Conservation (phyloP, 106 monocot species). For the Amphibolis antarctica region DNA sequence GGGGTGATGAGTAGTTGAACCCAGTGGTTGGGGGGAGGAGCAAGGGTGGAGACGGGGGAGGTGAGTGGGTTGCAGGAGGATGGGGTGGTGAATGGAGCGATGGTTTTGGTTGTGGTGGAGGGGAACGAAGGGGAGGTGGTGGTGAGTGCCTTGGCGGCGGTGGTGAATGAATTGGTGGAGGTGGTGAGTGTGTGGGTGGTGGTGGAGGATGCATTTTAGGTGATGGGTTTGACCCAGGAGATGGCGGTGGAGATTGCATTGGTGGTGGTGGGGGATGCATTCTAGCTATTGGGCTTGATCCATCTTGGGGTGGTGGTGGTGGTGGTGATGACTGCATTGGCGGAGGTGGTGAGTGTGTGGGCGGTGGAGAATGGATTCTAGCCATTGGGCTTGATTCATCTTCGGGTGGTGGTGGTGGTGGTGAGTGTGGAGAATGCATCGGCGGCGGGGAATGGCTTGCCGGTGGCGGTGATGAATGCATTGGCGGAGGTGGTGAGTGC, state of each 20-base stretch:
- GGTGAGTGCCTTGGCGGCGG: conserved; percentile 4
- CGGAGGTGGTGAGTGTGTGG: conserved; percentile 5
- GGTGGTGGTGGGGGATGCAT: conserved; percentile 5
- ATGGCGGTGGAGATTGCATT: not conserved
- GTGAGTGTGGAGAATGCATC: conserved; percentile 2
- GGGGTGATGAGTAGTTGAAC: not conserved
- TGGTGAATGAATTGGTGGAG: conserved; percentile 1
- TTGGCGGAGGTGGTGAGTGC: conserved; percentile 2
- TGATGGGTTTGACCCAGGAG: too few relatives aligned
- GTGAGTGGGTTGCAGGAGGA: not conserved
- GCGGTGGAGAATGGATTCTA: not conserved
- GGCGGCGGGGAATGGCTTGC: not conserved
- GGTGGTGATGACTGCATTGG: conserved; percentile 8
- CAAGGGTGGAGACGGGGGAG: not conserved
- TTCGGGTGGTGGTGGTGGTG: conserved; percentile 1
- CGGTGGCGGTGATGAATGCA: conserved; percentile 5
- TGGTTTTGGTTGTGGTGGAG: not conserved
- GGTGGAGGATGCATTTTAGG: conserved; percentile 9
- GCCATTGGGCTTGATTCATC: not conserved
- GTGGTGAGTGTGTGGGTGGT: conserved; percentile 7
- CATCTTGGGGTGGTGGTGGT: not conserved
- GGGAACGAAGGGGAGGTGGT: not conserved
- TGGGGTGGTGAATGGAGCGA: conserved; percentile 5
- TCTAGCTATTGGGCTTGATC: not conserved
- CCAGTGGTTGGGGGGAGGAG: not conserved